Evolutionary conservation across 2,329 filamentous ascomycete genomes (phyloP), one percentile per base, ranked within the genome.

Genomic region (Didymella keratinophila): DNA sequence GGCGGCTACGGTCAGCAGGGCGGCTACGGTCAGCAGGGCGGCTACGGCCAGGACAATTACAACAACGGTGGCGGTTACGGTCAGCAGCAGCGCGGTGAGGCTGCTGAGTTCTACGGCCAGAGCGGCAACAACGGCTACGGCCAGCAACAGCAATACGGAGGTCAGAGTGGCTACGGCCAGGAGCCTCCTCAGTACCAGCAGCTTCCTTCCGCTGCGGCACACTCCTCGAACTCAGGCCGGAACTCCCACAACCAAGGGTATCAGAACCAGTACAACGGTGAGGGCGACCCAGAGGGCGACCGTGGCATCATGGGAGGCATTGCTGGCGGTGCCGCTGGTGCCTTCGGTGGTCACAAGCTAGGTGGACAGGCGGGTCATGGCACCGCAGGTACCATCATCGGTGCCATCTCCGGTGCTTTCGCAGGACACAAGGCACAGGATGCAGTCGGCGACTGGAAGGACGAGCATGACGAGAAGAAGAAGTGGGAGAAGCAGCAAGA

Each of bases 381-480:
- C 20, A 68, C 60, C 11, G 53, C 66, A 7, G 65, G 67, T 12
- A 67, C 64, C 14, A 60, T 72, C 10, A 56, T 70, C 4, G 70
- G 70, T 4, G 69, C 68, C 5, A 51, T 72, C 11, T 61, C 63
- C 5, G 70, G 70, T 25, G 70, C 70, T 1, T 66, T 71, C 30
- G 64, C 67, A 1, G 70, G 70, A 0, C 63, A 67, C 59, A 69
- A 70, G 46, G 45, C 58, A 6, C 69, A 71, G 39, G 68, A 72
- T 20, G 63, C 58, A 0, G 62, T 57, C 1, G 58, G 54, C n/a
- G 66, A 70, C 9, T 69, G 68, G 51, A 71, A 70, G 48, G 64
- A 71, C 18, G 63, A 69, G 34, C 69, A 52, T n/a, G 66, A 72
- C 16, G 70, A 71, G 5, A 69, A 70, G 58, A 72, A 71, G 61